A percentile compares a stretch with the other conserved stretches of the same genome.
Evolutionary conservation across 768 basidiomycete genomes (phyloP).

Genomic region (Aureoboletus auriporus): DNA sequence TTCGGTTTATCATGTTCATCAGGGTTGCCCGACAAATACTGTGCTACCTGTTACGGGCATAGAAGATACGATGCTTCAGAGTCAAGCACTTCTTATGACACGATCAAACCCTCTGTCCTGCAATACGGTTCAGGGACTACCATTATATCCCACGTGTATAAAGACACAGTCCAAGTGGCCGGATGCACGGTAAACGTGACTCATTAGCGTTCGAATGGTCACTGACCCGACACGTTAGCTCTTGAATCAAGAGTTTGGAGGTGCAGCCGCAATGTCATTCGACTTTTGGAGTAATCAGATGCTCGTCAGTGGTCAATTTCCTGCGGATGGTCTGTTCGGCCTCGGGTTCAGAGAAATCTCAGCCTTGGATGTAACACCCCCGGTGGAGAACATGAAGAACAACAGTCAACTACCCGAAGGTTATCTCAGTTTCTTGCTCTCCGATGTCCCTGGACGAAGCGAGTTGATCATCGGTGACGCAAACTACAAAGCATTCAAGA

Average conservation of each 20-base stretch:
- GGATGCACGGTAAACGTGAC: conserved; percentile 25
- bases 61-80: conserved; percentile 19
- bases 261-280: conserved; percentile 28
- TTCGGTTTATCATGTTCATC: background rate
- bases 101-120: conserved; percentile 21
- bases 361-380: conserved; percentile 24
- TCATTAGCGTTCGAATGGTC: background rate
- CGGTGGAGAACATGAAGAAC: conserved; percentile 41
- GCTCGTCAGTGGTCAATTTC: background rate
- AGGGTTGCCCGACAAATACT: conserved; percentile 32
- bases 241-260: conserved; percentile 34
- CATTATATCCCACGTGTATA: conserved; percentile 26
- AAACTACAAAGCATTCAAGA: conserved; percentile 47
- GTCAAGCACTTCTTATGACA: conserved; percentile 23
- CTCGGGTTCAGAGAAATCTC: conserved; percentile 39
- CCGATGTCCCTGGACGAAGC: conserved; percentile 16
- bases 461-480: conserved; percentile 26
- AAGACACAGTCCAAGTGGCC: conserved; percentile 35
- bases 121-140: conserved; percentile 37
- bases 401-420: conserved; percentile 12
- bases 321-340: conserved; percentile 39
- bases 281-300: conserved; percentile 19
- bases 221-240: conserved; percentile 18
- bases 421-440: conserved; percentile 46
- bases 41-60: conserved; percentile 27